Evolutionary conservation across 352 stramenopile species (phyloP).

Genomic region (Pilasporangium apinafurcum): DNA sequence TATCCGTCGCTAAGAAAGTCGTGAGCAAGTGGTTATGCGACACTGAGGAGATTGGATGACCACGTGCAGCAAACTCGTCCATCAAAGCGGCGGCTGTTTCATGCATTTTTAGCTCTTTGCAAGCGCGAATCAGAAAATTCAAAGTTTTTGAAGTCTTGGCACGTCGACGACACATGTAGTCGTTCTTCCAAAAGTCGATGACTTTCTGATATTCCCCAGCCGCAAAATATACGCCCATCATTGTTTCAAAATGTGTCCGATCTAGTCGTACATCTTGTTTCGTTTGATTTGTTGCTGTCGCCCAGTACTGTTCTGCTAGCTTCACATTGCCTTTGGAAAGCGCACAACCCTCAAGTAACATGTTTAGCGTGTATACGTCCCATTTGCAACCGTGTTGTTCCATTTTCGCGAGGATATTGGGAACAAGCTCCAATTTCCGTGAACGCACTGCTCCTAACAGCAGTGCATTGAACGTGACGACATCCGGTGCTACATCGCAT

Average conservation of each 20-base stretch:
- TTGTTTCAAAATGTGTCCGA: constrained; percentile 62
- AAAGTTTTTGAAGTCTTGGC: constrained; percentile 73
- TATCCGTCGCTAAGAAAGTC: constrained; percentile 50
- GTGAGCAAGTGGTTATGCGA: constrained; percentile 75
- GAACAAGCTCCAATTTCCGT: constrained; percentile 39
- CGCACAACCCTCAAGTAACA: constrained; percentile 58
- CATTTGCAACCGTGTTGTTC: constrained; percentile 33
- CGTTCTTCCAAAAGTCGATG: constrained; percentile 47
- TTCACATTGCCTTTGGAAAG: constrained; percentile 27
- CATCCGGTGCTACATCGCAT: constrained; percentile 27
- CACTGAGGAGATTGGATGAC: constrained; percentile 47
- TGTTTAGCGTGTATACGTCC: constrained; percentile 76
- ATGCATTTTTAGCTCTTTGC: constrained; percentile 30
- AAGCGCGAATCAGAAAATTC: constrained; percentile 72
- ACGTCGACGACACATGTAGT: constrained; percentile 50
- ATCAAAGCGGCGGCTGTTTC: constrained; percentile 36
- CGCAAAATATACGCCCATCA: constrained; percentile 64
- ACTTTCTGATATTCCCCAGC: constrained; percentile 46
- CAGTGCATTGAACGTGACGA: constrained; percentile 70
- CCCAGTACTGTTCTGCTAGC: constrained; percentile 54
- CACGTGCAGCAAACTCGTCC: constrained; percentile 53
- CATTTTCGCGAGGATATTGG: constrained; percentile 50
- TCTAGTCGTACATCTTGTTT: constrained; percentile 43
- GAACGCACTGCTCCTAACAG: constrained; percentile 51
- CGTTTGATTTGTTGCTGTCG: constrained; percentile 19